Evolutionary conservation across 352 stramenopile species (phyloP), one percentile per base, ranked within the genome.

Genomic region (Chrysophaeum taylorii): DNA sequence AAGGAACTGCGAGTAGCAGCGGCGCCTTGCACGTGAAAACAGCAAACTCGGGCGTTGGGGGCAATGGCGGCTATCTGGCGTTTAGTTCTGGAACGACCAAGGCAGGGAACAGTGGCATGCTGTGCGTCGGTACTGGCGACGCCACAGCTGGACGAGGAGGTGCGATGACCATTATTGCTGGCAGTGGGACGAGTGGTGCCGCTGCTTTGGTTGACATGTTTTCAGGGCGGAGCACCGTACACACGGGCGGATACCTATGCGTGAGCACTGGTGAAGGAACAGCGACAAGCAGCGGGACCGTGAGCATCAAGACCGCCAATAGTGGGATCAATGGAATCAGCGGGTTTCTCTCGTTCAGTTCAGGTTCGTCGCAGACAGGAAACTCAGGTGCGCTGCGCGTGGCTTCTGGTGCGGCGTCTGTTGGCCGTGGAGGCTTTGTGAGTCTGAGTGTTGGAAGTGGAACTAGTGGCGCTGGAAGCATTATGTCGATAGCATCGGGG

Each of bases 121-220:
- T 94, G 52, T 73, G 72, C 2, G 41, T 95, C 12, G 76, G 66
- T n/a, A 91, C 85, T 12, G 87, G 87, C 27, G 45, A 39, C 25
- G 83, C 86, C 12, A 73, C 63, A 15, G 82, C 75, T 39, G 84
- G 85, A 2, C 78, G 79, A 37, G 86, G 84, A 23, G 87, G 87
- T 31, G 83, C 80, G 53, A 82, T 93, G 42, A 76, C 79, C 71
- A 66, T 88, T n/a, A 64, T 61, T 2, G 84, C 90, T 64, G 85
- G 85, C 23, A 67, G 33, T 35, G 87, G 85, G 31, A 74, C 61
- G 41, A 39, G 54, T 37, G 52, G 64, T 23, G 29, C 29, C 23
- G 70, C 45, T 64, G 86, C 84, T 29, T 74, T 74, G 53, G 75
- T 92, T 2, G 25, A 12, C 27, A 2, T 38, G 52, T 7, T 31